Evolutionary conservation across 768 basidiomycete genomes (phyloP), one percentile per base, ranked within the genome.

Genomic region (Tulasnella sp.): DNA sequence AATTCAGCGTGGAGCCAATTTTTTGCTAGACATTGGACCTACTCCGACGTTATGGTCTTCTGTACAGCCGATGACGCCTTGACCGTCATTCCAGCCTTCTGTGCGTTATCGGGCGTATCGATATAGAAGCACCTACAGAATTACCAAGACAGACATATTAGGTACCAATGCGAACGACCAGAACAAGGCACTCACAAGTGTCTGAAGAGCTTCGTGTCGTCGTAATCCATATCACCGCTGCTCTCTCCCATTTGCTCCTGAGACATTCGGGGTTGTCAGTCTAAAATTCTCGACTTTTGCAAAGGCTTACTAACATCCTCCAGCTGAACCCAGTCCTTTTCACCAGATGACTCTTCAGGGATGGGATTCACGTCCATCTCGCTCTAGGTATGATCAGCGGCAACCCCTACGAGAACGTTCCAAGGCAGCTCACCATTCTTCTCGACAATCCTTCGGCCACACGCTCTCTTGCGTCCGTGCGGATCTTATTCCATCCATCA

Each of bases 111-210:
- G 0, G 89, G 85, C 2, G 91, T 86, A 79, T 98, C 95, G 41
- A 98, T 83, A 80, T 97, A 98, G 80, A 96, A 95, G 75, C 87
- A 88, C 74, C 93, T 95, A 69, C 4, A 52, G 34, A 17, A 12
- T 47, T 3, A n/a, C 19, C 26, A 19, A 64, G 59, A 67, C 69
- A 67, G 40, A 73, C 65, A 68, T 41, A 41, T 73, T 69, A 44
- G 73, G n/a, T 17, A 69, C 32, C 41, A 52, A 11, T 12, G 16
- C 37, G 16, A 40, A 29, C 19, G 44, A n/a, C 26, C 26, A 34
- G 26, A 35, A 9, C 44, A 9, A 68, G 22, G 69, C 12, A 22
- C 89, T 73, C 74, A 93, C 90, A 95, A 79, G 81, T 97, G 92
- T 76, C 79, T 88, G 81, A 97, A 96, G 68, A 95, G 92, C 75